These are phyloP conservation scores for Bipolaris victoriae DNA, from an alignment of 2,329 filamentous ascomycete species.

Conservation along the genomic window DNA sequence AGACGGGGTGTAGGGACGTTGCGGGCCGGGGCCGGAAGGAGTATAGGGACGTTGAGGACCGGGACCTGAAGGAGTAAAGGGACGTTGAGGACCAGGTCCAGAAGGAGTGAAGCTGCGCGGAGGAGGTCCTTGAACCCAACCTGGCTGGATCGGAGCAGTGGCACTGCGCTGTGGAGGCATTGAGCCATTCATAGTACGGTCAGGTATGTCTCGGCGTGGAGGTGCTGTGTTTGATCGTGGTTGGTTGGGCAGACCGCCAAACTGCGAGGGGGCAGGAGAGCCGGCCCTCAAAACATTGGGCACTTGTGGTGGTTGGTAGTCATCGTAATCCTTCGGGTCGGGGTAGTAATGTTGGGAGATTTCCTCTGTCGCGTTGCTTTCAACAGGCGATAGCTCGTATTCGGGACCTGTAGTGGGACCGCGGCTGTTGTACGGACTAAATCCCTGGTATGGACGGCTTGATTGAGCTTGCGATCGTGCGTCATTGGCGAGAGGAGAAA, in stretches of 20 bases:
- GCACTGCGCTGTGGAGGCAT: conserved; percentile 38
- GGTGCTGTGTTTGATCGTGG: conserved; percentile 30
- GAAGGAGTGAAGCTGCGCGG: conserved; percentile 29
- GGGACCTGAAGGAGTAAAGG: conserved; percentile 9
- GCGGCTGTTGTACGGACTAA: conserved; percentile 42
- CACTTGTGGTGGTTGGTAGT: conserved; percentile 35
- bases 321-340: conserved; percentile 25
- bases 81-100: conserved; percentile 2
- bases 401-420: conserved; percentile 32
- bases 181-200: conserved; percentile 33
- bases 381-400: conserved; percentile 47
- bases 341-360: conserved; percentile 26
- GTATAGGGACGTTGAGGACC: conserved; percentile 12
- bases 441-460: conserved; percentile 33
- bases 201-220: conserved; percentile 44
- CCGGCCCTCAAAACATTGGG: conserved; percentile 35
- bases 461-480: conserved; percentile 20
- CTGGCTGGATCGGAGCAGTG: conserved; percentile 42
- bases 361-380: conserved; percentile 31
- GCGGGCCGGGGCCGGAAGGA: not conserved
- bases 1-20: conserved; percentile 20
- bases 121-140: conserved; percentile 29
- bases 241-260: conserved; percentile 28
- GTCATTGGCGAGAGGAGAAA: conserved; percentile 32
- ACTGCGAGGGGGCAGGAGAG: conserved; percentile 35